Base-by-base conservation (phyloP, 202 grass and related monocot species). In the Saccharum hybrid region DNA sequence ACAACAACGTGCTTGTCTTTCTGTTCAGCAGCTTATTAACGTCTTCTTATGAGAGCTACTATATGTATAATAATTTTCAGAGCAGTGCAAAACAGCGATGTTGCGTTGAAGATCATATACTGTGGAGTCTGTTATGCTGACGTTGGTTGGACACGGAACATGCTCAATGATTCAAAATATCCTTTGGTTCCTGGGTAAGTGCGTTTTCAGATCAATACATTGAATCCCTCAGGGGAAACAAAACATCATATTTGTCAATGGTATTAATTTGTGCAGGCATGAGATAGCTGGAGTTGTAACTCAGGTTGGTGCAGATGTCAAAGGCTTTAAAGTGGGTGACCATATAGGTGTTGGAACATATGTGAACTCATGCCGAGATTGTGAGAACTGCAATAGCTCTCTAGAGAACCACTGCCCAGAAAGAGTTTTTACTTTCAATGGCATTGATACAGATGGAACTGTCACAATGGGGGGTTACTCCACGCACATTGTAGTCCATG, bases 81-180 rank as follows among this genome's bases (percentile, higher is more conserved):
- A 63, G 33, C 36, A 83, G 80, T 97, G 23, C 71, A 49, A 30
- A 85, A 34, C 12, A 68, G 79, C 19, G 94, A 97, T 82, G 45
- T 97, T 68, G 85, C 88, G 10, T 36, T 97, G 76, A 91, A 81
- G 71, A 97, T 97, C 41, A 87, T 75, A 45, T 61, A 97, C 65
- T 97, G 92, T 78, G 95, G 95, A 56, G 92, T 97, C 26, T 97
- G 95, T 84, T 93, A 86, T 81, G 95, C 87, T 22, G 95, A 97
- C 82, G 72, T 97, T 38, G 0, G 11, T 14, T 94, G 92, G 90
- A 88, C 95, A 13, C 78, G 61, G 22, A 94, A 97, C 64, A 23
- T 7, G 75, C 68, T 38, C 63, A 56, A 85, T 82, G 84, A 97
- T 71, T 88, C 94, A 11, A 86, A 65, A 23, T 52, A 18, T 49